These are phyloP conservation scores for Diaporthe ilicicola DNA, from an alignment of 2,329 filamentous ascomycete species.

Conservation along the genomic window DNA sequence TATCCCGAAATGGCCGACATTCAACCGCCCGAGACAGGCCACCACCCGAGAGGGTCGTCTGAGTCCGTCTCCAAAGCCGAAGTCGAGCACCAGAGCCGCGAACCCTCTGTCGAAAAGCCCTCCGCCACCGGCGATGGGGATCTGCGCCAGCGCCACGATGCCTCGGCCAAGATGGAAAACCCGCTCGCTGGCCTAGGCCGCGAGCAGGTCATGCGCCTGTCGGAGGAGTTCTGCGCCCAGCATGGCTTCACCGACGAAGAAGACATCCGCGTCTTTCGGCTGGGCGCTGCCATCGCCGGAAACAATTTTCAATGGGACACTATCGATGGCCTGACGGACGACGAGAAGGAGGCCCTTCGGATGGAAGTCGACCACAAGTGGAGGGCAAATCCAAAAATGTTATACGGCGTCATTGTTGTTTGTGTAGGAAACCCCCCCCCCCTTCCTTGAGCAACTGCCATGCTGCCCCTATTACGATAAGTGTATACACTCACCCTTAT, in stretches of 20 bases:
- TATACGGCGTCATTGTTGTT: constrained; percentile 71
- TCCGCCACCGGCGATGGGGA: constrained; percentile 34
- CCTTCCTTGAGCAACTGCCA: background rate
- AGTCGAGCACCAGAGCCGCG: constrained; percentile 37
- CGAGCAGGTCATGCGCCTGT: constrained; percentile 62
- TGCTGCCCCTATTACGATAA: background rate
- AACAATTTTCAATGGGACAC: constrained; percentile 58
- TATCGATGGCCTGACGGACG: constrained; percentile 61
- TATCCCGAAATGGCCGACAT: constrained; percentile 18
- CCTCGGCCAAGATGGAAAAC: constrained; percentile 49
- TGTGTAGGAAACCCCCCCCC: constrained; percentile 40
- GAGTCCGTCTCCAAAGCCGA: constrained; percentile 40
- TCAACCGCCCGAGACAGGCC: constrained; percentile 36
- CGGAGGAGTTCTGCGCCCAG: constrained; percentile 64
- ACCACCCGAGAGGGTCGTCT: constrained; percentile 27
- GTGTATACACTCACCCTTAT: constrained; percentile 47
- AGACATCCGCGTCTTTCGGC: constrained; percentile 65
- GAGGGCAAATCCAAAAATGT: constrained; percentile 68
- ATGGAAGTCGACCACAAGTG: constrained; percentile 73
- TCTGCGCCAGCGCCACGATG: constrained; percentile 43
- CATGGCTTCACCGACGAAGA: constrained; percentile 63
- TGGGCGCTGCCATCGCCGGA: constrained; percentile 67
- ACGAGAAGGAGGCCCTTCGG: constrained; percentile 65
- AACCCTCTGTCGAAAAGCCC: background rate
- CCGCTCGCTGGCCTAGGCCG: constrained; percentile 50